phyloP scores from a whole-genome alignment of 2,329 filamentous ascomycete genomes.

The Chaetomium sp. region DNA sequence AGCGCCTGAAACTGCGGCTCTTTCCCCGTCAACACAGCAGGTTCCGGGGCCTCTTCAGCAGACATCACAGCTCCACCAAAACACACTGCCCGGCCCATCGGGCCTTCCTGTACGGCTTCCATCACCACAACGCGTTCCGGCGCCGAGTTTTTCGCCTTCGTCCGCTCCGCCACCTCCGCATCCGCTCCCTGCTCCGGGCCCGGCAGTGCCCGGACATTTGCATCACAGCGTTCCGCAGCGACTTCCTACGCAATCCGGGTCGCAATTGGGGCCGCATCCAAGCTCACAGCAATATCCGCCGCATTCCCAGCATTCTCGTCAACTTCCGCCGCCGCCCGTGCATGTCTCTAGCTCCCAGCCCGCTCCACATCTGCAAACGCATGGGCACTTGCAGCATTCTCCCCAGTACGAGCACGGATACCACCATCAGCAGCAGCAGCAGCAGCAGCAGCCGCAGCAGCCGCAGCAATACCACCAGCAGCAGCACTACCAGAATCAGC shows the following conservation, averaged over 20 bases:
- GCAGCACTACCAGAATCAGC: neutral
- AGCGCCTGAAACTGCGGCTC: neutral
- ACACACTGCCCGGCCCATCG: too few relatives aligned
- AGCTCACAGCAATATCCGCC: neutral
- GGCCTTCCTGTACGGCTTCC: too few relatives aligned
- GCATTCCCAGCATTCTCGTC: conserved; percentile 2
- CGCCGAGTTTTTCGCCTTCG: too few relatives aligned
- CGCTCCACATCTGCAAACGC: conserved; percentile 13
- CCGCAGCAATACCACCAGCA: conserved; percentile 1
- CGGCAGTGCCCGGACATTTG: too few relatives aligned
- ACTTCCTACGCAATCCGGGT: too few relatives aligned
- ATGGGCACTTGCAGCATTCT: conserved; percentile 8
- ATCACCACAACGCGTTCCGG: too few relatives aligned
- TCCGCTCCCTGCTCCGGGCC: neutral
- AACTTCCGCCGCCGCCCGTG: neutral
- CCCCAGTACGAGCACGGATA: too few relatives aligned
- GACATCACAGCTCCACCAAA: neutral
- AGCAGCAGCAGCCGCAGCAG: conserved; percentile 7
- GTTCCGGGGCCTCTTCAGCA: neutral
- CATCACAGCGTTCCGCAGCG: too few relatives aligned
- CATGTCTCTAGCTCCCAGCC: neutral
- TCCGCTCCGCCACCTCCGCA: neutral
- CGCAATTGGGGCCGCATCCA: neutral
- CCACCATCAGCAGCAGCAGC: neutral
- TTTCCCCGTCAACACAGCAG: neutral